Percentiles rank a stretch among this genome's conserved stretches.
Evolutionary conservation across 2,329 filamentous ascomycete species (phyloP).

Genomic region (Exophiala lecanii-corni): DNA sequence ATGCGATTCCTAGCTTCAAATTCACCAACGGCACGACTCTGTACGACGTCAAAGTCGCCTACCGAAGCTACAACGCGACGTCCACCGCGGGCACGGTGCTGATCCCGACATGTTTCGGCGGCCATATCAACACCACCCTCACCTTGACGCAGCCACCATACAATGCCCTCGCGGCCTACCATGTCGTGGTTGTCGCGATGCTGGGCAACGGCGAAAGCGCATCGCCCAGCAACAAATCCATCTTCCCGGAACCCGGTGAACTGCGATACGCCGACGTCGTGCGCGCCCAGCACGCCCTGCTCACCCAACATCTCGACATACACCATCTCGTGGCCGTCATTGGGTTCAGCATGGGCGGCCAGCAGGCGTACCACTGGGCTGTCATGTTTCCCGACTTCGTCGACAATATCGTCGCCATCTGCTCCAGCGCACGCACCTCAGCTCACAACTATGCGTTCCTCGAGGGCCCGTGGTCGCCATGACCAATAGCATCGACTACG

Average conservation of each 20-base stretch:
- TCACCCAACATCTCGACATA: conserved; percentile 35
- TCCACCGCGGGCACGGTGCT: conserved; percentile 38
- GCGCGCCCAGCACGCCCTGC: conserved; percentile 38
- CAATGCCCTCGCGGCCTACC: conserved; percentile 37
- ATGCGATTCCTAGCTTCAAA: conserved; percentile 34
- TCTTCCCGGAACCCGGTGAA: conserved; percentile 33
- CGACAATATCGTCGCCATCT: conserved; percentile 41
- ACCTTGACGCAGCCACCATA: conserved; percentile 38
- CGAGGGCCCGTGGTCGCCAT: conserved; percentile 44
- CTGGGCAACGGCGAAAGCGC: conserved; percentile 48
- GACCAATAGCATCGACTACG: conserved; percentile 39
- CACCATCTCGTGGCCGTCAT: conserved; percentile 38
- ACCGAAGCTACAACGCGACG: conserved; percentile 40
- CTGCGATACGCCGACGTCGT: conserved; percentile 44
- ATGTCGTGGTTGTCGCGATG: conserved; percentile 45
- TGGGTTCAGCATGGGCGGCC: conserved; percentile 50
- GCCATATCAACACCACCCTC: conserved; percentile 46
- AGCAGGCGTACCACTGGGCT: conserved; percentile 46
- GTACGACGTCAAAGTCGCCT: conserved; percentile 35
- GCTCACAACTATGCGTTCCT: conserved; percentile 47
- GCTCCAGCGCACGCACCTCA: conserved; percentile 43
- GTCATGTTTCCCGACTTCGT: conserved; percentile 42
- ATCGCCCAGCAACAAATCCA: conserved; percentile 42
- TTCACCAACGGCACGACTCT: conserved; percentile 36
- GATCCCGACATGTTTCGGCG: conserved; percentile 53